A percentile compares a stretch with the other conserved stretches of the same genome.
Conservation (phyloP, 2,329 filamentous ascomycete genomes). For the Mollisiaceae sp. region DNA sequence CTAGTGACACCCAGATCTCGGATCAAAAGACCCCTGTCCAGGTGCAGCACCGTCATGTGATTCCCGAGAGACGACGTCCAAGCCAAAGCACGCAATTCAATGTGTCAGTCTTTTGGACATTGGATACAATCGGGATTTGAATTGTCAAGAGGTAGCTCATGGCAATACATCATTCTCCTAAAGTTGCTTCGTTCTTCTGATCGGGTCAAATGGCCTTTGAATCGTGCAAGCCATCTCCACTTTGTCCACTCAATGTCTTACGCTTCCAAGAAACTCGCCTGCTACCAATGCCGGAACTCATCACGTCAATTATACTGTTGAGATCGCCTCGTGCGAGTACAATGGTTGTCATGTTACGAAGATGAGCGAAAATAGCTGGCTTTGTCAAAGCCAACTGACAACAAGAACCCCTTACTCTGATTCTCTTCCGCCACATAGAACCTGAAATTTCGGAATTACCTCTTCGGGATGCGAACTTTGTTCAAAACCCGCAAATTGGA, state of each 20-base stretch:
- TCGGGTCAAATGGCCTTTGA: neutral
- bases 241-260: neutral
- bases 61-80: neutral
- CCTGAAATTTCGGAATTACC: no score
- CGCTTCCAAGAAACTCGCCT: neutral
- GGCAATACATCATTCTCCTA: neutral
- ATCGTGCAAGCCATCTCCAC: neutral
- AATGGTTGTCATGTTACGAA: no score
- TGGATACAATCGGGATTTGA: neutral
- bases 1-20: slow-evolving; percentile 13
- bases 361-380: no score
- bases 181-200: neutral
- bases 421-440: no score
- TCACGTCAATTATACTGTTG: neutral
- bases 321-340: neutral
- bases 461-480: no score
- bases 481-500: neutral
- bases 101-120: neutral
- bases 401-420: no score
- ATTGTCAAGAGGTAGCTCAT: neutral
- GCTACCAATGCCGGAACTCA: neutral
- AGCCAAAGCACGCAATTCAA: neutral
- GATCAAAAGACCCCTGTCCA: slow-evolving; percentile 8
- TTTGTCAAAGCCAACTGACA: no score
- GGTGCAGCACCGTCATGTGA: neutral